Conservation (phyloP, 2,329 filamentous ascomycete species). For the Phyllosticta citrichinensis region DNA sequence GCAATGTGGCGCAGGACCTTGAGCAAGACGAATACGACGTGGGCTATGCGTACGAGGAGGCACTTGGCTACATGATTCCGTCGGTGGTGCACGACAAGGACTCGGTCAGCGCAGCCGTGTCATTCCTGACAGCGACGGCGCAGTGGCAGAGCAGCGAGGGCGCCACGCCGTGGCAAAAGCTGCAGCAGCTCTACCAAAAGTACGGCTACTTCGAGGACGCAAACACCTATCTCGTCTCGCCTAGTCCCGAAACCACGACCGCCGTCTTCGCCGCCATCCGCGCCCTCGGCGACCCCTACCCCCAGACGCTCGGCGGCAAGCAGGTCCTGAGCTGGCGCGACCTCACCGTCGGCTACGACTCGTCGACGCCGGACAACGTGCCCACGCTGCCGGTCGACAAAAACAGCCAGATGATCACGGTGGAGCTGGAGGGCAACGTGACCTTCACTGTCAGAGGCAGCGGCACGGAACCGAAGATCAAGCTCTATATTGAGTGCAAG, state of each 20-base stretch:
- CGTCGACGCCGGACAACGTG: slow-evolving; percentile 39
- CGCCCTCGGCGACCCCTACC: slow-evolving; percentile 29
- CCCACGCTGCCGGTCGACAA: slow-evolving; percentile 48
- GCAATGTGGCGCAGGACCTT: slow-evolving; percentile 48
- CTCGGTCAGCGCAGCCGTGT: slow-evolving; percentile 49
- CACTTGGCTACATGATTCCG: slow-evolving; percentile 57
- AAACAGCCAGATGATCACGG: slow-evolving; percentile 54
- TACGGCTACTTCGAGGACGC: slow-evolving; percentile 54
- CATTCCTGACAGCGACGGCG: slow-evolving; percentile 47
- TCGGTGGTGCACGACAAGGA: slow-evolving; percentile 55
- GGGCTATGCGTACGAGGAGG: slow-evolving; percentile 54
- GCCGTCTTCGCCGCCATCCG: slow-evolving; percentile 47
- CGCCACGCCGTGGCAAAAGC: slow-evolving; percentile 47
- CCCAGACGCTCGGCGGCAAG: slow-evolving; percentile 39
- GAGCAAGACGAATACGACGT: slow-evolving; percentile 39
- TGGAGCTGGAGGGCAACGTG: slow-evolving; percentile 45
- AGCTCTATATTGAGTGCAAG: slow-evolving; percentile 45
- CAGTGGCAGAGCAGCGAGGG: slow-evolving; percentile 41
- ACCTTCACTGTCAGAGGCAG: slow-evolving; percentile 52
- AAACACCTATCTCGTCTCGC: slow-evolving; percentile 55
- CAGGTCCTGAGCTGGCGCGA: slow-evolving; percentile 51
- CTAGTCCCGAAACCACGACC: slow-evolving; percentile 41
- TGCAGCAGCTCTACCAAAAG: slow-evolving; percentile 46
- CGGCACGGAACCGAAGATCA: slow-evolving; percentile 59
- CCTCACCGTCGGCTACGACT: slow-evolving; percentile 51